phyloP scores from a whole-genome alignment of 305 asterid species.

The Ilex paraguariensis region DNA sequence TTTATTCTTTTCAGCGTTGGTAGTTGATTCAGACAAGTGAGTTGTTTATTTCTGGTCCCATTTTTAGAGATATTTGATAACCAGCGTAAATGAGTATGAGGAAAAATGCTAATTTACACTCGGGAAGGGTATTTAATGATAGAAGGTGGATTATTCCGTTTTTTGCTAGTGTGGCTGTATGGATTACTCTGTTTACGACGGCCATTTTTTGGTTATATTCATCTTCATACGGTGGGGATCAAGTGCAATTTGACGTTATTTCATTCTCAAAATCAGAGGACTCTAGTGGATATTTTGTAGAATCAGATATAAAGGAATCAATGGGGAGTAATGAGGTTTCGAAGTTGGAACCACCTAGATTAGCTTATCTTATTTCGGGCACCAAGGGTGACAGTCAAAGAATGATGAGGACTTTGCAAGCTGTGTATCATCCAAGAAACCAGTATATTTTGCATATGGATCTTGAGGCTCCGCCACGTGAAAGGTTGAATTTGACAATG shows the following conservation, averaged over 20 bases:
- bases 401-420: slow-evolving; percentile 87
- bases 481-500: slow-evolving; percentile 81
- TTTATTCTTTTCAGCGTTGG: background rate
- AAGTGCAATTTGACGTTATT: slow-evolving; percentile 28
- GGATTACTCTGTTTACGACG: slow-evolving; percentile 53
- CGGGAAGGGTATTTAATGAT: slow-evolving; percentile 68
- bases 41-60: background rate
- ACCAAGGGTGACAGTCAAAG: slow-evolving; percentile 93
- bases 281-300: slow-evolving; percentile 50
- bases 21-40: slow-evolving; percentile 2
- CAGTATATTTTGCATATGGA: slow-evolving; percentile 97
- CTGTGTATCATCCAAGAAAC: slow-evolving; percentile 90
- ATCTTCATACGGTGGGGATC: slow-evolving; percentile 47
- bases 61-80: background rate
- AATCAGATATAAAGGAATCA: slow-evolving; percentile 60
- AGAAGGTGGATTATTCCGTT: slow-evolving; percentile 87
- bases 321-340: slow-evolving; percentile 25
- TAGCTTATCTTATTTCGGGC: slow-evolving; percentile 94
- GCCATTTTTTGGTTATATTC: slow-evolving; percentile 49
- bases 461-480: slow-evolving; percentile 93
- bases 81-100: slow-evolving; percentile 37
- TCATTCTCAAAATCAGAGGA: slow-evolving; percentile 40
- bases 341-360: slow-evolving; percentile 63
- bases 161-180: slow-evolving; percentile 49
- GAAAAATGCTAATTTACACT: slow-evolving; percentile 45